Evolutionary conservation across 2,329 filamentous ascomycete species (phyloP).

Genomic region (Colletotrichum caudatum): DNA sequence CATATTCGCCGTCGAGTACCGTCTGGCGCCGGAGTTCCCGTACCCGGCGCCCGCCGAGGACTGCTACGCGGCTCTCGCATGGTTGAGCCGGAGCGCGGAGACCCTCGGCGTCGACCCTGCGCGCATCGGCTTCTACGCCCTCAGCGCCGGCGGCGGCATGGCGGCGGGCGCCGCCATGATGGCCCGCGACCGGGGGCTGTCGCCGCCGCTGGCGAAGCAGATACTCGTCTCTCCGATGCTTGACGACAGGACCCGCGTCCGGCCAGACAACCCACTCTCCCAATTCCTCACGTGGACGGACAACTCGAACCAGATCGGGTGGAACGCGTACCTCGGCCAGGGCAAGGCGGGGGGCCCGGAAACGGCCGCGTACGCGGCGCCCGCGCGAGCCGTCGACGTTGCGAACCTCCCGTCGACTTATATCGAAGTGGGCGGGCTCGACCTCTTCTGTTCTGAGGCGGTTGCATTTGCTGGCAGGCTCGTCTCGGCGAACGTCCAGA

Average conservation of each 20-base stretch:
- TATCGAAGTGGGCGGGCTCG: slow-evolving; percentile 54
- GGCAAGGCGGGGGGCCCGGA: slow-evolving; percentile 35
- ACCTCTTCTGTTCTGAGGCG: slow-evolving; percentile 54
- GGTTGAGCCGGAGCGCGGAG: slow-evolving; percentile 44
- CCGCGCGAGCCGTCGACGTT: slow-evolving; percentile 44
- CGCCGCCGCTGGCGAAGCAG: slow-evolving; percentile 48
- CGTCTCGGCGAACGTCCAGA: slow-evolving; percentile 48
- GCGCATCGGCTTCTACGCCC: slow-evolving; percentile 44
- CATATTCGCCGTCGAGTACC: slow-evolving; percentile 56
- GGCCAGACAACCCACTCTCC: slow-evolving; percentile 16
- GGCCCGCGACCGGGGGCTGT: slow-evolving; percentile 47
- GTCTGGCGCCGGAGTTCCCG: slow-evolving; percentile 56
- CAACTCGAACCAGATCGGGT: slow-evolving; percentile 43
- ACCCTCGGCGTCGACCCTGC: slow-evolving; percentile 43
- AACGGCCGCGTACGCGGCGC: slow-evolving; percentile 43
- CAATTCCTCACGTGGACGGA: slow-evolving; percentile 43
- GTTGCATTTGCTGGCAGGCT: slow-evolving; percentile 51
- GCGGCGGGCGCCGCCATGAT: slow-evolving; percentile 53
- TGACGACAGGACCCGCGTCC: slow-evolving; percentile 46
- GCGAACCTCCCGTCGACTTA: slow-evolving; percentile 52
- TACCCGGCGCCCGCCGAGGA: slow-evolving; percentile 54
- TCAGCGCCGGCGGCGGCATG: slow-evolving; percentile 45
- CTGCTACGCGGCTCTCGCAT: slow-evolving; percentile 49
- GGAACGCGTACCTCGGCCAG: slow-evolving; percentile 44
- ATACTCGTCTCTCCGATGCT: slow-evolving; percentile 52